Conservation (phyloP, 176 grass and related monocot genomes). For the Musa beccarii region DNA sequence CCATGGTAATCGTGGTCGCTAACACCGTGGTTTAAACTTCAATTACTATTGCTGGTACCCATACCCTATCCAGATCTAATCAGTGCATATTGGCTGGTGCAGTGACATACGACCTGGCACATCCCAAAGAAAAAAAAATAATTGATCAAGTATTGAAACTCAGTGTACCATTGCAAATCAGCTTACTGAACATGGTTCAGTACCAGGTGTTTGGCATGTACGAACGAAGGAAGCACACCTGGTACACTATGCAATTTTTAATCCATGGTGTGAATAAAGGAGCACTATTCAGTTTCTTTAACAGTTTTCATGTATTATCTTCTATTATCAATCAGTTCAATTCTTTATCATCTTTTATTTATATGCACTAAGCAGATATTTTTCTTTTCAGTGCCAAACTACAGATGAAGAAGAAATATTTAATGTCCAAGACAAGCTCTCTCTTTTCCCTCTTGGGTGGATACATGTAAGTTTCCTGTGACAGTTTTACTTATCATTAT, state of each 20-base stretch:
- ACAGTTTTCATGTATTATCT: background rate
- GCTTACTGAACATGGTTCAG: too few relatives aligned
- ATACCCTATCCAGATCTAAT: too few relatives aligned
- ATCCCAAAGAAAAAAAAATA: too few relatives aligned
- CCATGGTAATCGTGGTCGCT: too few relatives aligned
- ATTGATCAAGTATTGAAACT: too few relatives aligned
- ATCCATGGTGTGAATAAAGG: background rate
- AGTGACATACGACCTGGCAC: too few relatives aligned
- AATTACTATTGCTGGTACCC: too few relatives aligned
- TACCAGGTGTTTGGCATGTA: too few relatives aligned
- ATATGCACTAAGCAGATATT: background rate
- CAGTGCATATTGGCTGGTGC: too few relatives aligned
- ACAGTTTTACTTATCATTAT: background rate
- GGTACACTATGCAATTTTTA: background rate
- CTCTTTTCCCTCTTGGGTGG: conserved; percentile 98
- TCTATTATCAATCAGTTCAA: background rate
- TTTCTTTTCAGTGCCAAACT: conserved; percentile 68
- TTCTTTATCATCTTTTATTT: background rate
- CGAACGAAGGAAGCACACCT: too few relatives aligned
- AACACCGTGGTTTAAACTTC: background rate
- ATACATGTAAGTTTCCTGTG: conserved; percentile 85
- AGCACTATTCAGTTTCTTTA: background rate
- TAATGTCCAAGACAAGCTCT: conserved; percentile 83
- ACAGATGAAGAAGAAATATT: conserved; percentile 99
- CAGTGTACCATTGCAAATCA: too few relatives aligned